phyloP scores from a whole-genome alignment of 2,329 filamentous ascomycete species.

The Aureobasidium sp. region DNA sequence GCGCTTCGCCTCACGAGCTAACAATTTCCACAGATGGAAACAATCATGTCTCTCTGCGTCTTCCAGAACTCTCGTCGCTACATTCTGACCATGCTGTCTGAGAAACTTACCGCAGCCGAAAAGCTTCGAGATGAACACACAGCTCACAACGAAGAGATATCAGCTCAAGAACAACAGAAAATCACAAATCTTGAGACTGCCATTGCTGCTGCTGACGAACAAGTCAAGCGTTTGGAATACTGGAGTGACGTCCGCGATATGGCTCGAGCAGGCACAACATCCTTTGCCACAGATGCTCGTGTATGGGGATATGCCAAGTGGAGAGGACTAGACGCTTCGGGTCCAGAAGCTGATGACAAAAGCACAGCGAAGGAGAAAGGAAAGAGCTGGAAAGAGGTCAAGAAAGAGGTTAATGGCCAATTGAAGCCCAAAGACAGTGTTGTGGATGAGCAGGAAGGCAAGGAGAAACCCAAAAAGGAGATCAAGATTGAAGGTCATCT shows the following conservation, averaged over 20 bases:
- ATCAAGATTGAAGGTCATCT: background rate
- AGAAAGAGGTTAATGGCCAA: slow-evolving; percentile 2
- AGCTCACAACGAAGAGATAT: slow-evolving; percentile 30
- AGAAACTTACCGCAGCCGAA: slow-evolving; percentile 49
- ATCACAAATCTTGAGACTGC: slow-evolving; percentile 65
- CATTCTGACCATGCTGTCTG: slow-evolving; percentile 58
- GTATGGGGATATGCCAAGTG: slow-evolving; percentile 28
- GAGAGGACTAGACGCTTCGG: slow-evolving; percentile 30
- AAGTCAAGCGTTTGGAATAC: slow-evolving; percentile 73
- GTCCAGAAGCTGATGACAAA: slow-evolving; percentile 17
- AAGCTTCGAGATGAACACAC: slow-evolving; percentile 41
- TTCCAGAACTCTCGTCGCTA: slow-evolving; percentile 82
- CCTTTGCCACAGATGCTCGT: slow-evolving; percentile 23
- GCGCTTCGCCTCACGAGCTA: slow-evolving; percentile 22
- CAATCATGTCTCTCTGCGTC: slow-evolving; percentile 77
- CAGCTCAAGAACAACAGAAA: slow-evolving; percentile 40
- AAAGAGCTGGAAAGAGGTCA: slow-evolving; percentile 16
- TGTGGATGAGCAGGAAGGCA: background rate
- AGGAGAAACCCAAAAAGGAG: background rate
- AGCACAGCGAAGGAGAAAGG: slow-evolving; percentile 14
- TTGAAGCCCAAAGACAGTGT: background rate
- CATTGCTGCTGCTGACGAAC: slow-evolving; percentile 65
- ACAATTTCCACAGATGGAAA: slow-evolving; percentile 51
- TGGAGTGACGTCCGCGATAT: slow-evolving; percentile 62
- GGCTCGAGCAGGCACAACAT: slow-evolving; percentile 28